Percentiles rank a stretch among this genome's conserved stretches.
phyloP scores from a whole-genome alignment of 345 rosid genomes.

The Abelmoschus esculentus region DNA sequence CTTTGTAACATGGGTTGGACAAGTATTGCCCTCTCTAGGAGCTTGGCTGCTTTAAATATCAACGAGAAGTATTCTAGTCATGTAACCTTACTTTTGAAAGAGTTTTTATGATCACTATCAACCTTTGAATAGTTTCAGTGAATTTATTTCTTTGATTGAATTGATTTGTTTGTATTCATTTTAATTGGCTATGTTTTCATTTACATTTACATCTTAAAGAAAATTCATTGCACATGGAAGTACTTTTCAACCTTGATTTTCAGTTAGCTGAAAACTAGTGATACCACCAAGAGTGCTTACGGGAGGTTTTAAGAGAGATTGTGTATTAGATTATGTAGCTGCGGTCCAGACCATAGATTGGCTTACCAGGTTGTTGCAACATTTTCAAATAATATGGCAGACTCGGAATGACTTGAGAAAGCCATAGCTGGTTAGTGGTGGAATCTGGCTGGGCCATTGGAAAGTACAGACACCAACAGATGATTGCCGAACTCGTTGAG shows the following conservation, averaged over 20 bases:
- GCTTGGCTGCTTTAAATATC: background rate
- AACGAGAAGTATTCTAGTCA: background rate
- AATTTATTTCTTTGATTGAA: background rate
- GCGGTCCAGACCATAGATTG: background rate
- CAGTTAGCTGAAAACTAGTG: too few species aligned
- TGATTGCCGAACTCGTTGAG: background rate
- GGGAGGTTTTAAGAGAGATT: too few species aligned
- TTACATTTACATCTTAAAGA: background rate
- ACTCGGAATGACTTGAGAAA: too few species aligned
- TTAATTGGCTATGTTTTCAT: background rate
- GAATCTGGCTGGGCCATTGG: too few species aligned
- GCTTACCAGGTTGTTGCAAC: background rate
- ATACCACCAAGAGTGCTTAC: too few species aligned
- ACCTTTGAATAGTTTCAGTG: background rate
- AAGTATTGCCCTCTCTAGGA: constrained; percentile 5
- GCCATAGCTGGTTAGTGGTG: too few species aligned
- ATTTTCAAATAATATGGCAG: too few species aligned
- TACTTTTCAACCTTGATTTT: background rate
- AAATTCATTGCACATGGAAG: background rate
- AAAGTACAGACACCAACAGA: background rate
- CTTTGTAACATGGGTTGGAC: too few species aligned
- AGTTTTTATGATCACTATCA: background rate
- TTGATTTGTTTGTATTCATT: background rate
- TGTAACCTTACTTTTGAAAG: background rate
- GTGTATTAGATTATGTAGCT: too few species aligned